Evolutionary conservation across 768 basidiomycete genomes (phyloP), one percentile per base, ranked within the genome.

Genomic region (Suillus variegatus): DNA sequence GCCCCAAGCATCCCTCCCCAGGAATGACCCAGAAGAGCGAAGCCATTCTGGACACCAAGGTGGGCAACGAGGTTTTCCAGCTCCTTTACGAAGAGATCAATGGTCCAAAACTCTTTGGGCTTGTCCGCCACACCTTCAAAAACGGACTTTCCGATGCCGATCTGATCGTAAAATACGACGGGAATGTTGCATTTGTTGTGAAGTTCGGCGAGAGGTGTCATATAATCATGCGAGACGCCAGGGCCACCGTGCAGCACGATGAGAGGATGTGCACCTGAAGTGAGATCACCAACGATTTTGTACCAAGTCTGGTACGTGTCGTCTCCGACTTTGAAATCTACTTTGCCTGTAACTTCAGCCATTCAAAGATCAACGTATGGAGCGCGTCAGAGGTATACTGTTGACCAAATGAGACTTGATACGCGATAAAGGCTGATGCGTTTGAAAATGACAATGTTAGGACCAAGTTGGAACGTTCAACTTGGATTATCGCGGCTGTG

Each of bases 171-270:
- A 65, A 83, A 74, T 12, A 83, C 73, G 60, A 83, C 74, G 16
- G 82, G 77, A 54, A 75, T 76, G 8, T 55, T 55, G 20, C 20
- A 55, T 55, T 55, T 55, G 20, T 35, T 55, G 35, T 35, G 12
- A 52, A 82, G 74, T 62, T 80, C 76, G 46, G 61, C 67, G 46
- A 76, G 62, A 8, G 78, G 72, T 20, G 74, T 64, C 61, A 85
- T 72, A 69, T 83, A 82, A 56, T 78, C 71, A 63, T 82, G 80
- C 16, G 77, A 69, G 5, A 76, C 65, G 4, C 87, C 85, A 10
- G 85, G 86, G 6, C 86, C 86, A 20, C 85, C 86, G 65, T 88
- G 86, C 6, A 87, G 75, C 4, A 77, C 72, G 63, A 88, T 75
- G 55, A 87, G 78, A n/a, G 86, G 85, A 14, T 77, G 75, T 28